Base-by-base conservation (phyloP, 805 yeast genomes). In the Saturnispora bothae region DNA sequence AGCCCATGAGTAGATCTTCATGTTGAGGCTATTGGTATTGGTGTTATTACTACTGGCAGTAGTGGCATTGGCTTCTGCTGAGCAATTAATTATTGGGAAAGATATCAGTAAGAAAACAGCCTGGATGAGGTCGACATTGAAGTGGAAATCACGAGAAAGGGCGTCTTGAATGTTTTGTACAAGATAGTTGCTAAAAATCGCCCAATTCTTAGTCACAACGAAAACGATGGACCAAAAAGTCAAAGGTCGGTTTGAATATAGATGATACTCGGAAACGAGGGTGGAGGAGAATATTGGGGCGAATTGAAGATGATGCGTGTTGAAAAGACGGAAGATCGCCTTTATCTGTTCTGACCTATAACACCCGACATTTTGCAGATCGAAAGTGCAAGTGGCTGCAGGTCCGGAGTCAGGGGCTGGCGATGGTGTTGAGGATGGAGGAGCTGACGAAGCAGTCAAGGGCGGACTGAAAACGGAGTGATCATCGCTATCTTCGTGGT, bases 161-260 rank as follows among this genome's bases (percentile, higher is more conserved):
- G 27, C 27, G 12, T 33, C 29, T 16, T 37, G 25, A 16, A 54
- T 38, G 31, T 48, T 46, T 23, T 36, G 29, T 8, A 49, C 36
- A 6, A 54, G 29, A 32, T 43, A 46, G 5, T 44, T 34, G 1
- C 39, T 15, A 32, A 39, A 48, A 15, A 56, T 47, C 2, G 34
- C 25, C 2, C 39, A 30, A 21, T 53, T 47, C 19, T 33, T 28
- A 10, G 50, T 33, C 4, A 50, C 43, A 3, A 53, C 39, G 31
- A 42, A 54, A 12, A 54, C 46, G 12, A 56, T 48, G 25, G 61
- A 44, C 63, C 63, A 58, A 43, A 57, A 58, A n/a, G 56, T 43
- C 6, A 56, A 36, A n/a, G 46, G 43, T 9, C 54, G 50, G 17
- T 44, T 36, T 18, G 29, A 20, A 34, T 42, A 50, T 18, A 57